Percentiles rank a stretch among this genome's conserved stretches.
phyloP scores from a whole-genome alignment of 2,329 filamentous ascomycete species.

The Phoma sp. region DNA sequence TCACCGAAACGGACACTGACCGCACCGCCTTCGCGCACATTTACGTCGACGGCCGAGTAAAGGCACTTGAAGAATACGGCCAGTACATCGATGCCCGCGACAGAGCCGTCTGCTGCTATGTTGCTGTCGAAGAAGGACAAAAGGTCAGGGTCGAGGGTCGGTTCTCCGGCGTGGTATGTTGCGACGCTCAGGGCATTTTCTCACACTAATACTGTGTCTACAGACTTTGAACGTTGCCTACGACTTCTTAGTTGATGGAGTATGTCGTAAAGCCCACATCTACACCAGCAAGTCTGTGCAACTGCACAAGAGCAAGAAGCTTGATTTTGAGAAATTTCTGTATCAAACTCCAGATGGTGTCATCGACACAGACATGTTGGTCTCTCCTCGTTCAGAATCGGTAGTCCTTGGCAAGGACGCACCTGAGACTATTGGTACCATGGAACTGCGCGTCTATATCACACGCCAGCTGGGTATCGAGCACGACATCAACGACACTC shows the following conservation, averaged over 20 bases:
- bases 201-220: background rate
- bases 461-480: slow-evolving; percentile 28
- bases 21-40: slow-evolving; percentile 41
- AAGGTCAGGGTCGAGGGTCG: slow-evolving; percentile 38
- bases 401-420: slow-evolving; percentile 10
- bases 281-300: slow-evolving; percentile 18
- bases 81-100: slow-evolving; percentile 34
- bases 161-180: slow-evolving; percentile 43
- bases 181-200: background rate
- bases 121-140: slow-evolving; percentile 43
- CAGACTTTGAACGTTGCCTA: slow-evolving; percentile 35
- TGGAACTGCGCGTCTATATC: slow-evolving; percentile 42
- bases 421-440: slow-evolving; percentile 33
- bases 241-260: slow-evolving; percentile 49
- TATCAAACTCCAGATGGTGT: slow-evolving; percentile 48
- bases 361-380: slow-evolving; percentile 91
- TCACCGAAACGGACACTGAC: slow-evolving; percentile 42
- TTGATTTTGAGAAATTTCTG: slow-evolving; percentile 27
- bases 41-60: slow-evolving; percentile 29
- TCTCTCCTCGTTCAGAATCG: slow-evolving; percentile 74
- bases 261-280: slow-evolving; percentile 31
- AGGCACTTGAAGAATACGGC: slow-evolving; percentile 42
- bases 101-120: slow-evolving; percentile 44
- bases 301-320: slow-evolving; percentile 29
- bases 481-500: slow-evolving; percentile 14